A percentile compares a stretch with the other conserved stretches of the same genome.
Conservation (phyloP, 768 basidiomycete species). For the Tephrocybe sp. region DNA sequence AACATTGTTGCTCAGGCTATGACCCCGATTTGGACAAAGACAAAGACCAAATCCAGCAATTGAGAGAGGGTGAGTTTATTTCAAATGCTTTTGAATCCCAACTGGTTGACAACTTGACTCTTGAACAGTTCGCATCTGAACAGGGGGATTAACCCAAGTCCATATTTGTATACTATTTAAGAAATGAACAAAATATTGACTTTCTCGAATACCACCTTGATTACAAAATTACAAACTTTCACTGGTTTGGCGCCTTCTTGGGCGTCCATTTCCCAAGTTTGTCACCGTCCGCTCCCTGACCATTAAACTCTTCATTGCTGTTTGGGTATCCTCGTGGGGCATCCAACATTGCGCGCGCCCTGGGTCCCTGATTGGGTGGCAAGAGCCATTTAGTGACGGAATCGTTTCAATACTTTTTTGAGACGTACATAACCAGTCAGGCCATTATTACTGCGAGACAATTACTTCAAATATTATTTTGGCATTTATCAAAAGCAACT, state of each 20-base stretch:
- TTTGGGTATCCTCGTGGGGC: not conserved
- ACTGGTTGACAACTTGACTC: too few species aligned
- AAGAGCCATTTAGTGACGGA: not conserved
- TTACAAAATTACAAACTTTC: too few species aligned
- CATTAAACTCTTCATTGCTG: not conserved
- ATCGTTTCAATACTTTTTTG: too few species aligned
- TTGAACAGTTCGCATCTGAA: too few species aligned
- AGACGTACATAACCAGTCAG: not conserved
- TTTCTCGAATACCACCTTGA: too few species aligned
- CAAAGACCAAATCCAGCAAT: not conserved
- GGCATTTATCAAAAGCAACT: not conserved
- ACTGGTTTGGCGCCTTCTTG: too few species aligned
- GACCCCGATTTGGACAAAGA: conserved; percentile 8
- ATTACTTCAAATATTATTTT: not conserved
- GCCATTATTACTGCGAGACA: not conserved
- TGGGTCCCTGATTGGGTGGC: not conserved
- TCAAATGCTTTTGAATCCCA: not conserved
- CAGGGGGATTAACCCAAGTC: too few species aligned
- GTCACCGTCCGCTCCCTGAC: too few species aligned
- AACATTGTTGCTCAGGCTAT: conserved; percentile 11
- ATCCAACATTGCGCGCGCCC: not conserved
- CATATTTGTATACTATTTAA: too few species aligned
- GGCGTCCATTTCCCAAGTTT: too few species aligned
- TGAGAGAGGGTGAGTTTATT: conserved; percentile 10
- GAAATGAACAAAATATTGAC: too few species aligned